A percentile compares a stretch with the other conserved stretches of the same genome.
Evolutionary conservation across 225 moss, liverwort and hornwort genomes (phyloP).

Genomic region (Thuidium tamariscinum): DNA sequence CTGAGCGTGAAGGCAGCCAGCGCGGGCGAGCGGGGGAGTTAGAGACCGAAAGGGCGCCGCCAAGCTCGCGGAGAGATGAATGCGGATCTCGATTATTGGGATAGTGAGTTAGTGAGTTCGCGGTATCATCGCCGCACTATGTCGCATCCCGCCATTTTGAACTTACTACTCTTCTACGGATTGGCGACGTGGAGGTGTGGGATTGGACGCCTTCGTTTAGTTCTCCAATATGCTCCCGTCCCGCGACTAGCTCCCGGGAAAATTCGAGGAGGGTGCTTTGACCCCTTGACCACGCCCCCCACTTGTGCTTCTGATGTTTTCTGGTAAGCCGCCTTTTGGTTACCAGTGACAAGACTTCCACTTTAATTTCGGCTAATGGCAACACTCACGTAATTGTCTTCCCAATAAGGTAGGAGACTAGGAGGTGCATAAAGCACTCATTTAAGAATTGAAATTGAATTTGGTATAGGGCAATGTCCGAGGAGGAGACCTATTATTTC

Average conservation of each 20-base stretch:
- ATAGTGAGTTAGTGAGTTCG: neutral
- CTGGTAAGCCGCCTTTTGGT: neutral
- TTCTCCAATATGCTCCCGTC: neutral
- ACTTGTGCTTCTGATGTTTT: neutral
- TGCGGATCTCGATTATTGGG: constrained; percentile 6
- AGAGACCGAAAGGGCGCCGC: constrained; percentile 1
- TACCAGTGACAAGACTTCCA: neutral
- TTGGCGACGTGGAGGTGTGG: neutral
- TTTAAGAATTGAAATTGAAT: too few species aligned
- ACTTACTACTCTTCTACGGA: neutral
- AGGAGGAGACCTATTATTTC: too few species aligned
- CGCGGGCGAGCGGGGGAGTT: neutral
- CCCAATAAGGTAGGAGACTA: too few species aligned
- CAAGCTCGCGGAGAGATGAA: constrained; percentile 16
- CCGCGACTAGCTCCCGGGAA: neutral
- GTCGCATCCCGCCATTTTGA: constrained; percentile 5
- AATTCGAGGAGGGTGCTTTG: neutral
- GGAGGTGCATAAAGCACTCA: too few species aligned
- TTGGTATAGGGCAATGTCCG: too few species aligned
- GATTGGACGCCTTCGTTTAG: neutral
- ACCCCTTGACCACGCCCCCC: neutral
- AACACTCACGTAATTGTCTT: too few species aligned
- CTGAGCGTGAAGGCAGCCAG: neutral
- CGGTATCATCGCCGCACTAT: neutral
- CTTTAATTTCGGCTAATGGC: neutral